phyloP scores from a whole-genome alignment of 140 eudicot species.

The Stevia rebaudiana region DNA sequence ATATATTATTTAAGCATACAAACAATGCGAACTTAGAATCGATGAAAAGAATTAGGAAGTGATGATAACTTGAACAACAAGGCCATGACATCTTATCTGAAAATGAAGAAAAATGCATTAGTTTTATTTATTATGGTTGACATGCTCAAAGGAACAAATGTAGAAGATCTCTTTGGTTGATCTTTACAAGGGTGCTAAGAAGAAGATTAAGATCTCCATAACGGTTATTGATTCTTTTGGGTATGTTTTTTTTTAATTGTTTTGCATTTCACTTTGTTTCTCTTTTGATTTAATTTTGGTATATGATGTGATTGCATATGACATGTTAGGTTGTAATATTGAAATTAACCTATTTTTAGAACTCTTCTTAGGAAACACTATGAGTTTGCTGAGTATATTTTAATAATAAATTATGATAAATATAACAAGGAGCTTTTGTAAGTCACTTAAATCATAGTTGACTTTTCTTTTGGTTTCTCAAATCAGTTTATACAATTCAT shows the following conservation, averaged over 20 bases:
- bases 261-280: too few relatives aligned
- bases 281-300: too few relatives aligned
- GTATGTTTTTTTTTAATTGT: too few relatives aligned
- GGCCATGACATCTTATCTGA: conserved; percentile 36
- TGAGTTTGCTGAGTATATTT: too few relatives aligned
- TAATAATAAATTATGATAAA: too few relatives aligned
- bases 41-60: not conserved
- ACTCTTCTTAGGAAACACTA: too few relatives aligned
- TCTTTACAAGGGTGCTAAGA: too few relatives aligned
- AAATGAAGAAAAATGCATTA: conserved; percentile 4
- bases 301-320: too few relatives aligned
- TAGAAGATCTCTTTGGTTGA: conserved; percentile 1
- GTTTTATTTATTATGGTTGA: not conserved
- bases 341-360: too few relatives aligned
- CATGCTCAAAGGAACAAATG: not conserved
- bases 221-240: too few relatives aligned
- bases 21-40: not conserved
- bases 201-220: too few relatives aligned
- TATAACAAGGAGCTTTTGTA: not conserved
- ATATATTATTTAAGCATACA: not conserved
- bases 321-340: too few relatives aligned
- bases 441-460: not conserved
- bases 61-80: conserved; percentile 38
- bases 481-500: conserved; percentile 9
- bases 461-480: not conserved